Evolutionary conservation across 169 alveolate genomes (phyloP), one percentile per base, ranked within the genome.

Genomic region (Plasmodium coatneyi): DNA sequence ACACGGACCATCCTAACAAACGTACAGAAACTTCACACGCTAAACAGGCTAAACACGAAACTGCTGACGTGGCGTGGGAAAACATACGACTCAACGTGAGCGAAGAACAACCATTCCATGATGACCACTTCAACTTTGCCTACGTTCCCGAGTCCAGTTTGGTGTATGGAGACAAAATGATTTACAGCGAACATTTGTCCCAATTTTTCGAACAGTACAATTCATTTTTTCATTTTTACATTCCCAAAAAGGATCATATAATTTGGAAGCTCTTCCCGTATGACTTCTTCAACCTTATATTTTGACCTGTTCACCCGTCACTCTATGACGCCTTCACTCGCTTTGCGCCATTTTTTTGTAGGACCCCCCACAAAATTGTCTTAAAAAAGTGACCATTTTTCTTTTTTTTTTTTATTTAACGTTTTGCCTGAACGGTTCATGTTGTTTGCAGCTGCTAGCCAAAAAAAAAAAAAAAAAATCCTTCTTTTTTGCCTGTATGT

Each of bases 141-240:
- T 91, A 91, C 76, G 95, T 91, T 32, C 95, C 95, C 22, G 95
- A 91, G 74, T 80, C 95, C 56, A 91, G 95, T 71, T 81, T 91
- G 39, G 84, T 71, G 22, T 91, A 91, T 72, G 78, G 95, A 46
- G 84, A 91, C n/a, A 32, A 91, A 49, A 91, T 80, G 83, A 43
- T 91, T 46, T 91, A 91, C 56, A 91, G 52, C 39, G 92, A 91
- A 82, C 60, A 91, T 80, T 91, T 91, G 52, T 49, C 82, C 9
- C 86, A 91, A 1, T 91, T 91, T 91, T 91, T 91, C 82, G 95
- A 91, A 54, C 82, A 80, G 74, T 91, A 81, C 56, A 91, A 91
- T 34, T 22, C 72, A 34, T 91, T 71, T 82, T 91, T 91, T 82
- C 95, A 91, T 91, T 91, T 91, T 28, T 91, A 91, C 56, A 91